Base-by-base conservation (phyloP, 2,329 filamentous ascomycete species). In the Xylariales sp. region DNA sequence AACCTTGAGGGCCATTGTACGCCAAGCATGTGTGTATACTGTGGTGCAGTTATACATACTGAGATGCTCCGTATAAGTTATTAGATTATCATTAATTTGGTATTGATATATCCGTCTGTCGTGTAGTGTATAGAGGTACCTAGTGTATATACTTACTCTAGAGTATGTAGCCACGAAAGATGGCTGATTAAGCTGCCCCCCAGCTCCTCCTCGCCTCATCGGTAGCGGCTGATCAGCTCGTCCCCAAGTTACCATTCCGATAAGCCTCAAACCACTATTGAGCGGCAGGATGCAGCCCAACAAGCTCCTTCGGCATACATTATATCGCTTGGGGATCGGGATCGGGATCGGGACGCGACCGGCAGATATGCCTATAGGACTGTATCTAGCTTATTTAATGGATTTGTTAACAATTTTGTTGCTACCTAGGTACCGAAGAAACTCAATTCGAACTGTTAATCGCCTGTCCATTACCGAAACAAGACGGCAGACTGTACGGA, bases 241-340 rank as follows among this genome's bases (percentile, higher is more conserved):
- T 34, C 53, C 8, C 18, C 45, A 41, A 46, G 14, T 16, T 41
- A 28, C 28, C 12, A 32, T 34, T 39, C 41, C 46, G 57, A 68
- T 65, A 65, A 57, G 52, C 56, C 61, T 58, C 39, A 50, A 57
- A 52, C 64, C 34, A 30, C 61, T 52, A 66, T 30, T 30, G 54
- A 62, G 63, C 67, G 63, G 67, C 63, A 63, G 63, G 66, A 68
- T 68, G 57, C 57, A 46, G 60, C 58, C 58, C 39, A 58, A 50
- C 12, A 56, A 53, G 43, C 43, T 63, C 62, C 62, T 66, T 52
- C 67, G 63, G 67, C 67, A 69, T 48, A 59, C n/a, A 18, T 46
- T 28, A 23, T 48, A n/a, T 43, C n/a, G 23, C 23, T 23, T 23
- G 23, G 23, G 50, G 30, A 30, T 32, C 23, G 32, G 59, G 45